Percentiles rank a stretch among this genome's conserved stretches.
phyloP scores from a whole-genome alignment of 371 early-diverging fungal species.

The Rhizopus sp. region DNA sequence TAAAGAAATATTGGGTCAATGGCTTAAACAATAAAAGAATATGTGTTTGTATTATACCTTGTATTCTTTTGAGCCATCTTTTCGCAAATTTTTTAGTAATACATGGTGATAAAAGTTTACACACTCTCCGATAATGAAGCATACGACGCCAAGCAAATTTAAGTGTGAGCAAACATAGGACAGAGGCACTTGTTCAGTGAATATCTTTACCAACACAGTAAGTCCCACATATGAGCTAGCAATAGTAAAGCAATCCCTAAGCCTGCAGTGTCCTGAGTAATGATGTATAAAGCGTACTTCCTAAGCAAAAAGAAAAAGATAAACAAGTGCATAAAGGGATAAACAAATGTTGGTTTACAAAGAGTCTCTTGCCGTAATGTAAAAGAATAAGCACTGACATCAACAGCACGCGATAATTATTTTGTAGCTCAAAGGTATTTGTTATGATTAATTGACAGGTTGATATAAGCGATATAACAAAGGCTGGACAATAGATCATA shows the following conservation, averaged over 20 bases:
- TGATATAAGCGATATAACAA: neutral
- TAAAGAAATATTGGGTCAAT: neutral
- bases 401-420: neutral
- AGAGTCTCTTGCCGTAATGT: slow-evolving; percentile 39
- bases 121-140: slow-evolving; percentile 34
- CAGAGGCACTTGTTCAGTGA: slow-evolving; percentile 17
- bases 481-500: slow-evolving; percentile 34
- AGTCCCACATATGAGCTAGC: slow-evolving; percentile 25
- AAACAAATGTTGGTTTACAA: slow-evolving; percentile 18
- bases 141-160: slow-evolving; percentile 7
- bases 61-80: slow-evolving; percentile 25
- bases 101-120: slow-evolving; percentile 41
- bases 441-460: neutral
- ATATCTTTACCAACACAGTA: slow-evolving; percentile 4
- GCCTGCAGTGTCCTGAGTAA: slow-evolving; percentile 32
- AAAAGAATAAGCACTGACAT: slow-evolving; percentile 12
- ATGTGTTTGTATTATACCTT: slow-evolving; percentile 15
- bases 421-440: neutral
- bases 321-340: neutral
- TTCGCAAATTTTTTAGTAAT: slow-evolving; percentile 28
- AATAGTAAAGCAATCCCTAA: slow-evolving; percentile 23
- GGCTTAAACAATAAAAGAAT: neutral
- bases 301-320: slow-evolving; percentile 16
- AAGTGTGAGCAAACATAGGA: too few relatives aligned
- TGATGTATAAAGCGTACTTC: slow-evolving; percentile 38